Percentiles rank a stretch among this genome's conserved stretches.
Conservation (phyloP, 2,329 filamentous ascomycete species). For the Trichothecium roseum region DNA sequence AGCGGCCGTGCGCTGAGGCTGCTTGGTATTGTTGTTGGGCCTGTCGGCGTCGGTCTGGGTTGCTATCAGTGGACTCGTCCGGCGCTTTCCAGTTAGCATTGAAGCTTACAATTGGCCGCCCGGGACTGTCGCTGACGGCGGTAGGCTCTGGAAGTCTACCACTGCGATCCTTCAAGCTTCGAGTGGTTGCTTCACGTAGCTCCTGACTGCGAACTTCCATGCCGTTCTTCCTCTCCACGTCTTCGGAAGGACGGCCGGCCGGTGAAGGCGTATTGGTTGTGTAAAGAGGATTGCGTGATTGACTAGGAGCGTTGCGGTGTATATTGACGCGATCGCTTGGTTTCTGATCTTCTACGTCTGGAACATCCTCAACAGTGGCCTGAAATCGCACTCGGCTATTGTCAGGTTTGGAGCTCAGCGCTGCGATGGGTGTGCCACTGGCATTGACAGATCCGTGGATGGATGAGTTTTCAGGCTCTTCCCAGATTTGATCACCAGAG, state of each 20-base stretch:
- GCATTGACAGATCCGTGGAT: conserved; percentile 20
- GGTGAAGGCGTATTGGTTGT: conserved; percentile 48
- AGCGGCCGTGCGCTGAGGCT: conserved; percentile 16
- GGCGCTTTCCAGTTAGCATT: conserved; percentile 70
- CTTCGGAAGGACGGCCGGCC: conserved; percentile 6
- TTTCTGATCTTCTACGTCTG: conserved; percentile 20
- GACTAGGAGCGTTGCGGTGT: conserved; percentile 71
- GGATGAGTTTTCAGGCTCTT: conserved; percentile 56
- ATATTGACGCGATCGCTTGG: conserved; percentile 56
- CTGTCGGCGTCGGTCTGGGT: conserved; percentile 24
- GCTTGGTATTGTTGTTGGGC: conserved; percentile 12
- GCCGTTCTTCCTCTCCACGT: conserved; percentile 59
- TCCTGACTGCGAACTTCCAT: conserved; percentile 79
- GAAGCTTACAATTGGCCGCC: conserved; percentile 96
- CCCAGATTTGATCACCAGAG: conserved; percentile 75
- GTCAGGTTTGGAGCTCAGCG: conserved; percentile 20
- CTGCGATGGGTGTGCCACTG: conserved; percentile 5
- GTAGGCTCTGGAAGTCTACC: conserved; percentile 78
- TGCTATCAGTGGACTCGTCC: conserved; percentile 61
- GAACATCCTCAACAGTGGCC: conserved; percentile 27
- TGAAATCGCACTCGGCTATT: conserved; percentile 27
- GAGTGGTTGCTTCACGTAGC: conserved; percentile 82
- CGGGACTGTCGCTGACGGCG: conserved; percentile 80
- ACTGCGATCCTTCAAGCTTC: conserved; percentile 78
- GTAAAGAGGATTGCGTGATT: conserved; percentile 74